Base-by-base conservation (phyloP, 306 rosid species). In the Lathyrus aphaca region DNA sequence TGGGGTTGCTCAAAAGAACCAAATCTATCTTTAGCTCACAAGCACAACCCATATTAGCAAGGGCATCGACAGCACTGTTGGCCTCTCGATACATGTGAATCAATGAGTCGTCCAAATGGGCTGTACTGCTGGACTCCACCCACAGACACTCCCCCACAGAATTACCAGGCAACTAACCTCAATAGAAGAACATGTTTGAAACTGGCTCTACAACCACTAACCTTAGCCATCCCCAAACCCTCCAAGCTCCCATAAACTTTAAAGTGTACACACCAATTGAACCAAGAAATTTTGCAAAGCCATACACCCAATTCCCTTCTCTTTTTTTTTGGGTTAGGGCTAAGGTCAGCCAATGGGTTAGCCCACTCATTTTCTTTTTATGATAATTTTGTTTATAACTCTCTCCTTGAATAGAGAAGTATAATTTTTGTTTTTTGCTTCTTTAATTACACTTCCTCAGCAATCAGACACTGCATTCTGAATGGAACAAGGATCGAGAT, bases 321-420 rank as follows among this genome's bases (percentile, higher is more conserved):
- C 1, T 21, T 18, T 62, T 58, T n/a, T 23, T 17, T 2, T 17
- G 49, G 49, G 32, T 11, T 18, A 18, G 10, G 32, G 63, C 19
- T 29, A 40, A 29, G 40, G 15, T 2, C 16, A 25, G 10, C 61
- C 38, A 1, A 55, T 51, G 38, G 61, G 32, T 62, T 16, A 62
- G 49, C 50, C 7, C 35, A 6, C 67, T 39, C 32, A 18, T 62
- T 39, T 18, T 5, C 6, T 59, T 61, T 61, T 17, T 61, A 61
- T 16, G 30, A 61, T 62, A 11, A 6, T 40, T 62, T 38, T 60
- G 46, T 60, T 60, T 17, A 60, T 10, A 25, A 60, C 15, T 27
- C 62, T 58, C 25, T 56, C 63, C 13, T 13, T 15, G 4, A 15
- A 15, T 37, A 17, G 15, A 15, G 37, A 60, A 60, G 10, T 10